These are phyloP conservation scores for Arabidopsis arenosa DNA, from an alignment of 345 rosid species.

Conservation along the genomic window DNA sequence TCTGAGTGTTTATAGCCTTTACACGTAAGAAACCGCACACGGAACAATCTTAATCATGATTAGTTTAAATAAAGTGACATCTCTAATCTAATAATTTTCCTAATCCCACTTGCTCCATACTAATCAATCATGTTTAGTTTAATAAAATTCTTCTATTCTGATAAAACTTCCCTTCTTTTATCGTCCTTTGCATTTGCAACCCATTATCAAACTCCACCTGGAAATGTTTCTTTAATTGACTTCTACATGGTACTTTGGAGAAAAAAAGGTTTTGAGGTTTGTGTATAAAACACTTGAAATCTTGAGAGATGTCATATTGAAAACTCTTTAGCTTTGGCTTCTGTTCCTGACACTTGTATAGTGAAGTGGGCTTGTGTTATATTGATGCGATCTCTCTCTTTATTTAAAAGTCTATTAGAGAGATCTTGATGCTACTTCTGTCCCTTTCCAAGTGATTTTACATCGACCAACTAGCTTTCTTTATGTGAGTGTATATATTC, in stretches of 20 bases:
- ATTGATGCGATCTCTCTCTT: constrained; percentile 37
- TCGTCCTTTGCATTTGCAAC: constrained; percentile 41
- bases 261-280: constrained; percentile 32
- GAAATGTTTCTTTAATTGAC: constrained; percentile 47
- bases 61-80: constrained; percentile 36
- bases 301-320: constrained; percentile 38
- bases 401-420: constrained; percentile 21
- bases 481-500: constrained; percentile 39
- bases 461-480: constrained; percentile 45
- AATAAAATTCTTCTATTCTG: constrained; percentile 36
- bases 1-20: constrained; percentile 43
- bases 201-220: constrained; percentile 45
- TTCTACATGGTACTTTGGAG: constrained; percentile 41
- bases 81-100: constrained; percentile 30
- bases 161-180: constrained; percentile 14
- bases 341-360: constrained; percentile 37
- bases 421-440: constrained; percentile 41
- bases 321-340: constrained; percentile 37
- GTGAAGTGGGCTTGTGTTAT: constrained; percentile 40
- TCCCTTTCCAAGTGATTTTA: constrained; percentile 46
- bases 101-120: constrained; percentile 43
- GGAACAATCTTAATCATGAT: constrained; percentile 47
- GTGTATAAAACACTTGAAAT: constrained; percentile 42
- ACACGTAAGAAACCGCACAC: constrained; percentile 44
- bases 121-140: constrained; percentile 42